Evolutionary conservation across 2,329 filamentous ascomycete species (phyloP).

Genomic region (Tolypocladium pustulatum): DNA sequence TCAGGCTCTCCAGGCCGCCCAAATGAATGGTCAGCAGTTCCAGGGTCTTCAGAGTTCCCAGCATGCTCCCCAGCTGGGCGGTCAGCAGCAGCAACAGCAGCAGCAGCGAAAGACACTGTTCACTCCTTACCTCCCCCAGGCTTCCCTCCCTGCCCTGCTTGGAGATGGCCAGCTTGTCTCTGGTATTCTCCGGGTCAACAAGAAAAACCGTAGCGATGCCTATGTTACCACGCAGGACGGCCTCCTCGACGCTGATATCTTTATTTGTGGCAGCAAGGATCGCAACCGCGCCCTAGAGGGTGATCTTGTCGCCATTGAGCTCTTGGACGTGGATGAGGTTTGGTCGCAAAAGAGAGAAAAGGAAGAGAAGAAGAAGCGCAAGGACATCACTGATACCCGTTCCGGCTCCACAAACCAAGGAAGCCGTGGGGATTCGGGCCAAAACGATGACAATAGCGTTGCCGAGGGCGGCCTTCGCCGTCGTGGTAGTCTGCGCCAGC

Average conservation of each 20-base stretch:
- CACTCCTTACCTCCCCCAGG: constrained; percentile 93
- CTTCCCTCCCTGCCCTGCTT: constrained; percentile 80
- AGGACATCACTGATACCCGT: constrained; percentile 91
- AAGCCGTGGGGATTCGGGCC: constrained; percentile 46
- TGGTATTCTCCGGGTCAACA: constrained; percentile 95
- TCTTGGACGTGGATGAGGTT: constrained; percentile 95
- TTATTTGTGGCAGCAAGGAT: constrained; percentile 98
- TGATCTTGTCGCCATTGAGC: constrained; percentile 88
- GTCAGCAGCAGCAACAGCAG: constrained; percentile 52
- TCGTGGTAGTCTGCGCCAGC: constrained; percentile 88
- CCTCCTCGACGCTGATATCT: constrained; percentile 89
- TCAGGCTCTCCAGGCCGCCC: constrained; percentile 82
- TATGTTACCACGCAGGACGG: constrained; percentile 91
- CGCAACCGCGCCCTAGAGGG: constrained; percentile 94
- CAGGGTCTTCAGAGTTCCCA: constrained; percentile 60
- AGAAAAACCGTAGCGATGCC: constrained; percentile 97
- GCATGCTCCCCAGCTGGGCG: constrained; percentile 56
- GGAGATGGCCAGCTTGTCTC: constrained; percentile 90
- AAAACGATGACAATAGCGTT: constrained; percentile 50
- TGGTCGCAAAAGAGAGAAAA: constrained; percentile 99
- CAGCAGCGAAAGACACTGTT: constrained; percentile 97
- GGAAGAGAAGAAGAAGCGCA: constrained; percentile 99
- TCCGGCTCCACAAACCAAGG: constrained; percentile 65
- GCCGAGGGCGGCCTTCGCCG: constrained; percentile 80
- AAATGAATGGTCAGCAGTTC: constrained; percentile 68